A percentile compares a stretch with the other conserved stretches of the same genome.
phyloP scores from a whole-genome alignment of 2,329 filamentous ascomycete species.

The Xylaria arbuscula region DNA sequence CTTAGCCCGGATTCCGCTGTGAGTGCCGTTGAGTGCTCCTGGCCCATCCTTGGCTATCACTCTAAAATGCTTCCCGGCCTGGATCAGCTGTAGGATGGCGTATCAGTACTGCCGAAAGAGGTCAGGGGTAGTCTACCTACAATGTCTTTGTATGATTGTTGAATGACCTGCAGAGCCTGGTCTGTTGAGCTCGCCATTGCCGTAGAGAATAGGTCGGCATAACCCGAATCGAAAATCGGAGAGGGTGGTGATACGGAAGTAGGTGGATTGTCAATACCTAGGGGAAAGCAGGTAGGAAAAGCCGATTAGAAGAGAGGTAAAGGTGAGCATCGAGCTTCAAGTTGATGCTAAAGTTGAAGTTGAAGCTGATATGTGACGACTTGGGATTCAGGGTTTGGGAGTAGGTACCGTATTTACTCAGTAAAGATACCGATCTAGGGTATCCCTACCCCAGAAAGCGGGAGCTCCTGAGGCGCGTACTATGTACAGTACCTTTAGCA shows the following conservation, averaged over 20 bases:
- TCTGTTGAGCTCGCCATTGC: constrained; percentile 51
- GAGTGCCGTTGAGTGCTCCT: constrained; percentile 51
- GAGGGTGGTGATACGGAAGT: not conserved
- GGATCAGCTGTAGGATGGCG: constrained; percentile 60
- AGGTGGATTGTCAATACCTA: not conserved
- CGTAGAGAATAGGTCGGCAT: constrained; percentile 1
- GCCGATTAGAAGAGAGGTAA: not conserved
- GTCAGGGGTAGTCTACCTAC: constrained; percentile 53
- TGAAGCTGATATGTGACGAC: not conserved
- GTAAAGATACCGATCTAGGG: not conserved
- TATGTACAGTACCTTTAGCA: not conserved
- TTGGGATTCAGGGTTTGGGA: constrained; percentile 10
- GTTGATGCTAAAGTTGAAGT: not conserved
- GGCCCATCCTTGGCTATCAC: constrained; percentile 60
- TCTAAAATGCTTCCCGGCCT: constrained; percentile 68
- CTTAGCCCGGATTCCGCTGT: constrained; percentile 54
- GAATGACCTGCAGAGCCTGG: constrained; percentile 60
- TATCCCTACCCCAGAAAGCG: not conserved
- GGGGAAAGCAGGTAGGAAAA: not conserved
- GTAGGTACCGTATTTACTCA: not conserved
- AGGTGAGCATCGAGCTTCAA: no score
- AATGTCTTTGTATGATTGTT: constrained; percentile 65
- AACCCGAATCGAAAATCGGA: not conserved
- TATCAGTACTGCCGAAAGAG: constrained; percentile 17
- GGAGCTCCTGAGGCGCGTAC: no score